Percentiles rank a stretch among this genome's conserved stretches.
Conservation (phyloP, 495 filamentous ascomycete species). For the Cryomyces antarcticus region DNA sequence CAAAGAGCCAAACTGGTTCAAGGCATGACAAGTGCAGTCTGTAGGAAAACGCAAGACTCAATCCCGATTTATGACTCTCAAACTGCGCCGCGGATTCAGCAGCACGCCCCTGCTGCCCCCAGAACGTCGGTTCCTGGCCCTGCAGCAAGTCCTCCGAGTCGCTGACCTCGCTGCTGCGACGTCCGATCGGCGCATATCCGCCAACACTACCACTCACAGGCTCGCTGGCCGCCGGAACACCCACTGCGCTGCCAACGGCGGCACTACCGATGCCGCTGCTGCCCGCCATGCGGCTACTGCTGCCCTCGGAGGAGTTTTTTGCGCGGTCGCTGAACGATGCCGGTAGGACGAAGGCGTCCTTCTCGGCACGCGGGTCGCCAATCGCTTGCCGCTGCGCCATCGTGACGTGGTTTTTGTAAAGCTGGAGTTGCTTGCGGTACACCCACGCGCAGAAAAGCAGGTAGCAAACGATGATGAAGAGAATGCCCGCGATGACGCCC, state of each 20-base stretch:
- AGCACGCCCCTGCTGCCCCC: constrained; percentile 34
- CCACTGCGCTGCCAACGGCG: background rate
- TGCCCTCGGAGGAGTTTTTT: background rate
- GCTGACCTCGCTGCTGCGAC: constrained; percentile 17
- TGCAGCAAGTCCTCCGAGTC: constrained; percentile 35
- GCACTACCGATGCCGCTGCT: background rate
- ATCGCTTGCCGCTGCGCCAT: constrained; percentile 24
- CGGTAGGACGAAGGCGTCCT: constrained; percentile 4
- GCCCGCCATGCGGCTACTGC: background rate
- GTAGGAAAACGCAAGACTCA: constrained; percentile 2
- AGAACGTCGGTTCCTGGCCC: constrained; percentile 50
- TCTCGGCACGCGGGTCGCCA: constrained; percentile 14
- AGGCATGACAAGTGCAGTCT: no score
- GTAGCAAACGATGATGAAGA: constrained; percentile 35
- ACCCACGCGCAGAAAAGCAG: constrained; percentile 54
- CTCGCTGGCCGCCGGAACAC: no score
- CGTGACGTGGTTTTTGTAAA: constrained; percentile 42
- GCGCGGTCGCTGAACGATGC: background rate
- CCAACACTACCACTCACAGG: no score
- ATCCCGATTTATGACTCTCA: constrained; percentile 46
- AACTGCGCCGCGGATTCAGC: constrained; percentile 47
- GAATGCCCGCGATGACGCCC: constrained; percentile 38
- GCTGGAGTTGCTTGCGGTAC: constrained; percentile 38
- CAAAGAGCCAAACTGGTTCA: no score
- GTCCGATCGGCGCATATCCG: background rate